Percentiles rank a stretch among this genome's conserved stretches.
Evolutionary conservation across 495 filamentous ascomycete genomes (phyloP).

Genomic region (Massariosphaeria phaeospora): DNA sequence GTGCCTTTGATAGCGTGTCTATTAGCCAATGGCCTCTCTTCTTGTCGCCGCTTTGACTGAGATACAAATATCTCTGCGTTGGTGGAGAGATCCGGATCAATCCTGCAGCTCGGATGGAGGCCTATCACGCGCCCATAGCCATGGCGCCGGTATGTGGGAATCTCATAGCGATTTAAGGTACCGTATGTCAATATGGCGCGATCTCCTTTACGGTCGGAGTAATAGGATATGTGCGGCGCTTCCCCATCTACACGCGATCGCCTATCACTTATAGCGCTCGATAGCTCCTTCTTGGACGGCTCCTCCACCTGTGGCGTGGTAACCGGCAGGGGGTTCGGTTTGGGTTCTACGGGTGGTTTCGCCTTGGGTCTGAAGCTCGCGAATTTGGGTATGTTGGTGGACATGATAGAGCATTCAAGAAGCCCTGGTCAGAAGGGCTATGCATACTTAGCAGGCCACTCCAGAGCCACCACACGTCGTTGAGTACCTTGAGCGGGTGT

Average conservation of each 20-base stretch:
- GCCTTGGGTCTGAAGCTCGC: slow-evolving; percentile 36
- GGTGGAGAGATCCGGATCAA: slow-evolving; percentile 44
- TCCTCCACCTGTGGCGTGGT: background rate
- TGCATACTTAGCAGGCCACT: too few species aligned
- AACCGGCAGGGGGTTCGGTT: background rate
- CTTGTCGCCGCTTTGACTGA: background rate
- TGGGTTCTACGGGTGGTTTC: background rate
- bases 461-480: too few species aligned
- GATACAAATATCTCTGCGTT: slow-evolving; percentile 14
- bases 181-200: slow-evolving; percentile 57
- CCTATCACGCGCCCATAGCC: slow-evolving; percentile 61
- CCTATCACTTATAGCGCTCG: background rate
- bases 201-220: slow-evolving; percentile 52
- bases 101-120: slow-evolving; percentile 43
- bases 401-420: background rate
- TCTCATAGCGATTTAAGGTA: slow-evolving; percentile 54
- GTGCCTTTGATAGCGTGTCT: slow-evolving; percentile 2
- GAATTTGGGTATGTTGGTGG: slow-evolving; percentile 34
- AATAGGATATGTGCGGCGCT: slow-evolving; percentile 11
- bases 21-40: slow-evolving; percentile 9
- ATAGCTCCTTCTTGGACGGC: background rate
- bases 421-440: too few species aligned
- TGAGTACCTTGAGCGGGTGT: too few species aligned
- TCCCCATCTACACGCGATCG: background rate
- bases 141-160: slow-evolving; percentile 55